Evolutionary conservation across 139 green algal genomes (phyloP).

Genomic region (Haematococcus sp.): DNA sequence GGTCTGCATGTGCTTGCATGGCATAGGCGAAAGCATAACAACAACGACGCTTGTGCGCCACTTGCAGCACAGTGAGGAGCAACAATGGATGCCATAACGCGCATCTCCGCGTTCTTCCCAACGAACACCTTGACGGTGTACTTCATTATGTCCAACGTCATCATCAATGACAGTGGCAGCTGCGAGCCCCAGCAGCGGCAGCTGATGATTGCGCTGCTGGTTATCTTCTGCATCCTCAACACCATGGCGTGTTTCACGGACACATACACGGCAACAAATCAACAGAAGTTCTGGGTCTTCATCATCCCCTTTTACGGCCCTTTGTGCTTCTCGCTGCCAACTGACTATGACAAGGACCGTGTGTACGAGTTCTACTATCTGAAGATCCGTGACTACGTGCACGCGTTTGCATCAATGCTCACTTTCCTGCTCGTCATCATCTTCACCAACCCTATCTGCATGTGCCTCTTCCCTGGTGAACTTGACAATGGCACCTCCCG

Average conservation of each 20-base stretch:
- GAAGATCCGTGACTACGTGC: conserved; percentile 39
- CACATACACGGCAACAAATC: conserved; percentile 33
- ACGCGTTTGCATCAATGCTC: conserved; percentile 12
- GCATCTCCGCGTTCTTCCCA: conserved; percentile 37
- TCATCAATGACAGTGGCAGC: conserved; percentile 23
- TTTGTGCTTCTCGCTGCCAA: conserved; percentile 38
- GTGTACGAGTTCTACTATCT: conserved; percentile 44
- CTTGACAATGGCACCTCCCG: conserved; percentile 6
- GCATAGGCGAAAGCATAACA: too few relatives aligned
- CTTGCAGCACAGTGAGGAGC: too few relatives aligned
- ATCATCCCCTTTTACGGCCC: conserved; percentile 26
- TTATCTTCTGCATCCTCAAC: conserved; percentile 28
- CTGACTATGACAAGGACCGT: conserved; percentile 30
- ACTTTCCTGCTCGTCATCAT: conserved; percentile 37
- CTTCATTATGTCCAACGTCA: conserved; percentile 28
- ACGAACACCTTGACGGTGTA: conserved; percentile 25
- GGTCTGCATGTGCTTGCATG: too few relatives aligned
- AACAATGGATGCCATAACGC: conserved; percentile 34
- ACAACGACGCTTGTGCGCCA: too few relatives aligned
- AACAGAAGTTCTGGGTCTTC: conserved; percentile 23
- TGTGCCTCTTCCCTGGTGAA: conserved; percentile 40
- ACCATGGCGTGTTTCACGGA: conserved; percentile 36
- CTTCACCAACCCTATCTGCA: conserved; percentile 41
- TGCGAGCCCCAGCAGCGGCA: conserved; percentile 27
- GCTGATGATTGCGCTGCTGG: conserved; percentile 34